These are phyloP conservation scores for Collariella sp. DNA, from an alignment of 495 filamentous ascomycete species.

Conservation along the genomic window DNA sequence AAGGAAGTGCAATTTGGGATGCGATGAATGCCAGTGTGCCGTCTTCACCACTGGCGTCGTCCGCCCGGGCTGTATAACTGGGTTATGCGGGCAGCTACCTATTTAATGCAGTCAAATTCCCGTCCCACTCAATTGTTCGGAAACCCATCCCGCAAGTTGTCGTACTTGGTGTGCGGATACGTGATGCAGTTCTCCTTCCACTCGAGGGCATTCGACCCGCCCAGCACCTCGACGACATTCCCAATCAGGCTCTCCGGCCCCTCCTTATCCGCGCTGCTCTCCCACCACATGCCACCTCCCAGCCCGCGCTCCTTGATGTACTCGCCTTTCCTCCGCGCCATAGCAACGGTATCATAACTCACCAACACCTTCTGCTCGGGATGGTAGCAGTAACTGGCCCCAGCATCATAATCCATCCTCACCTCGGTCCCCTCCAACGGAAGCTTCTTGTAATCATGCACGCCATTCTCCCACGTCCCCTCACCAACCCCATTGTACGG, in stretches of 20 bases:
- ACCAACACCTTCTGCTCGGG: conserved; percentile 52
- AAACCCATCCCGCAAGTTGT: conserved; percentile 61
- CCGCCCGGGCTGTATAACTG: conserved; percentile 1
- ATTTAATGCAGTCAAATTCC: conserved; percentile 7
- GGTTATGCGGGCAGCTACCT: conserved; percentile 8
- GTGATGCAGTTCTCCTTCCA: conserved; percentile 55
- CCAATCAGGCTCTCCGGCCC: conserved; percentile 61
- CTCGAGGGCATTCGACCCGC: conserved; percentile 49
- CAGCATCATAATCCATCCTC: conserved; percentile 42
- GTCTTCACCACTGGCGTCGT: background rate
- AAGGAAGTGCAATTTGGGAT: conserved; percentile 32
- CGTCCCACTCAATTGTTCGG: conserved; percentile 29
- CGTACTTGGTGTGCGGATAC: conserved; percentile 71
- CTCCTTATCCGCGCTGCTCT: conserved; percentile 70
- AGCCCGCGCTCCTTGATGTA: conserved; percentile 59
- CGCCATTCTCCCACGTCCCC: conserved; percentile 77
- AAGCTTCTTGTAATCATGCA: conserved; percentile 78
- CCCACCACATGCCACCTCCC: conserved; percentile 96
- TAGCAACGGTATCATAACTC: conserved; percentile 65
- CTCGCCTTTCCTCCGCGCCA: conserved; percentile 58
- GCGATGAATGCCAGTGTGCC: conserved; percentile 16
- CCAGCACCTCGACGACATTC: conserved; percentile 52
- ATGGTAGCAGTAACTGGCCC: conserved; percentile 69
- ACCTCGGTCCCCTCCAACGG: conserved; percentile 47
- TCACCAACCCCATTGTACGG: conserved; percentile 63